Evolutionary conservation across 257 asterid species (phyloP).

Genomic region (Nicotiana attenuata): DNA sequence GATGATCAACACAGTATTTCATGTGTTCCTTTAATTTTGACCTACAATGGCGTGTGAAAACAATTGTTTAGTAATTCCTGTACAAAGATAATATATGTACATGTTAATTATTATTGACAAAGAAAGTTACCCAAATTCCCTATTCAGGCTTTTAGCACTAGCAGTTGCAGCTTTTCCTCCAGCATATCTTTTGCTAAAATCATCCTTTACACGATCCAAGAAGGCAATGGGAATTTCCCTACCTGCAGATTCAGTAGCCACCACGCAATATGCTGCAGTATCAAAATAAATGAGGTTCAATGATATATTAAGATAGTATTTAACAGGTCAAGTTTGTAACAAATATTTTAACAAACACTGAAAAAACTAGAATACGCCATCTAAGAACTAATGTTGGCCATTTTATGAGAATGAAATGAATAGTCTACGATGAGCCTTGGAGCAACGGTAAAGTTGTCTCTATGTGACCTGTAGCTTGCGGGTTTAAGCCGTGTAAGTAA

Average conservation of each 20-base stretch:
- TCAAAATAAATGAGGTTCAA: not conserved
- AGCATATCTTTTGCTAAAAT: slow-evolving; percentile 39
- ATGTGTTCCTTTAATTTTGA: slow-evolving; percentile 52
- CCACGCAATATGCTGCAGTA: slow-evolving; percentile 46
- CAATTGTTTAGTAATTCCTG: not conserved
- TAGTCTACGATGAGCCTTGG: no score
- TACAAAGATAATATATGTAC: not conserved
- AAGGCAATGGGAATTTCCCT: slow-evolving; percentile 44
- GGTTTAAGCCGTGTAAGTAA: no score
- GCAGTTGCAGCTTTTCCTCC: slow-evolving; percentile 46
- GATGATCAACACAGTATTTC: slow-evolving; percentile 42
- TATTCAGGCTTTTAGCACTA: slow-evolving; percentile 39
- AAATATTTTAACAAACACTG: no score
- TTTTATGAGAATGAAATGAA: no score
- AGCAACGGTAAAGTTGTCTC: no score
- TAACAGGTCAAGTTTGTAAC: not conserved
- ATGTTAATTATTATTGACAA: not conserved
- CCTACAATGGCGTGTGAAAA: slow-evolving; percentile 17
- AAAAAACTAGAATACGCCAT: no score
- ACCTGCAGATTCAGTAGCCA: slow-evolving; percentile 50
- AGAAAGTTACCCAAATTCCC: slow-evolving; percentile 38
- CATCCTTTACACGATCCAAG: slow-evolving; percentile 45
- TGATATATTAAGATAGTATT: not conserved
- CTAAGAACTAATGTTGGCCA: no score
- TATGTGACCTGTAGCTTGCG: no score